A percentile compares a stretch with the other conserved stretches of the same genome.
Conservation (phyloP, 2,329 filamentous ascomycete species). For the Sarocladiaceae sp. region DNA sequence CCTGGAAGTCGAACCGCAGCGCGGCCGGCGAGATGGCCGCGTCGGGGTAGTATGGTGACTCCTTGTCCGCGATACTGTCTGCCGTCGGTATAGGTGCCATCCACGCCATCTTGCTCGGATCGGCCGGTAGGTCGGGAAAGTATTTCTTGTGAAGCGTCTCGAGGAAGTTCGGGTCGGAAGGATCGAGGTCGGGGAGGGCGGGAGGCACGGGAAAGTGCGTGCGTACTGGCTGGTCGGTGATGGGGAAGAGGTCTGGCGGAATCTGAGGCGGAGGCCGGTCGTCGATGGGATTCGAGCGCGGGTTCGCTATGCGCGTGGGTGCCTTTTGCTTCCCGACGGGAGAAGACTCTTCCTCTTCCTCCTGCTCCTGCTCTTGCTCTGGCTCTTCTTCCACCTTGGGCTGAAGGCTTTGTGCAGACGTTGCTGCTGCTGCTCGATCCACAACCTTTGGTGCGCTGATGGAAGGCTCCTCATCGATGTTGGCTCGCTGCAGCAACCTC, state of each 20-base stretch:
- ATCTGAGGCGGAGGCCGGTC: slow-evolving; percentile 35
- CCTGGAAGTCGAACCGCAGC: slow-evolving; percentile 84
- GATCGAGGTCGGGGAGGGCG: slow-evolving; percentile 67
- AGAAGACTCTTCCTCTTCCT: too few species aligned
- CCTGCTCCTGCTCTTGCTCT: slow-evolving; percentile 10
- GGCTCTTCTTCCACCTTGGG: slow-evolving; percentile 29
- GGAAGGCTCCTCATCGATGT: slow-evolving; percentile 53
- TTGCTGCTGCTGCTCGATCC: slow-evolving; percentile 1
- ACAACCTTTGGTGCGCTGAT: slow-evolving; percentile 9
- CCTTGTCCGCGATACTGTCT: slow-evolving; percentile 57
- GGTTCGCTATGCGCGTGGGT: neutral
- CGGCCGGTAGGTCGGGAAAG: slow-evolving; percentile 80
- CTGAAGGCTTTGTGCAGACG: slow-evolving; percentile 11
- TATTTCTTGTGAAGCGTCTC: slow-evolving; percentile 82
- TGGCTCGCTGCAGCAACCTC: slow-evolving; percentile 68
- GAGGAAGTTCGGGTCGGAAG: slow-evolving; percentile 76
- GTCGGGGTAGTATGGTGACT: slow-evolving; percentile 76
- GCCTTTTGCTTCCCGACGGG: too few species aligned
- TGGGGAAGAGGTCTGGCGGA: slow-evolving; percentile 35
- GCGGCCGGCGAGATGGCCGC: slow-evolving; percentile 67
- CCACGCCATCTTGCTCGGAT: slow-evolving; percentile 84
- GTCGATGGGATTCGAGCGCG: slow-evolving; percentile 20
- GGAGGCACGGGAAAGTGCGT: slow-evolving; percentile 58
- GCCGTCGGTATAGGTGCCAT: slow-evolving; percentile 67
- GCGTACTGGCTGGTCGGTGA: slow-evolving; percentile 31